Percentiles rank a stretch among this genome's conserved stretches.
Evolutionary conservation across 108 stramenopile genomes (phyloP).

Genomic region (Nitzschia inconspicua): DNA sequence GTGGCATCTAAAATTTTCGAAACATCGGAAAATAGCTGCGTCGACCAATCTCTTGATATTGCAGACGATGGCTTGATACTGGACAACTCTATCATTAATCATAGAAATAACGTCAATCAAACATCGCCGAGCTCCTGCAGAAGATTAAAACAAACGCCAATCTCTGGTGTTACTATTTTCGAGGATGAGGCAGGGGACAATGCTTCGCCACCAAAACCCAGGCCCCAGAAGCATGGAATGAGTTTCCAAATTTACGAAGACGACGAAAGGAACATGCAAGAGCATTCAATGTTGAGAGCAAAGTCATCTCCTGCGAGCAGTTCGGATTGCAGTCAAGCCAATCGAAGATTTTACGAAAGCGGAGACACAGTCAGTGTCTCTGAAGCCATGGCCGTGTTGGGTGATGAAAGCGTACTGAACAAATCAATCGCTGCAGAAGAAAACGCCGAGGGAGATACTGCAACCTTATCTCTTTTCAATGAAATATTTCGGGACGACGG

Average conservation of each 20-base stretch:
- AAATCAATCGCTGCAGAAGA: neutral
- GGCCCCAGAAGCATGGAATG: neutral
- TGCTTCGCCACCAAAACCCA: neutral
- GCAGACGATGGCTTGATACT: slow-evolving; percentile 13
- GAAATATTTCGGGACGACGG: slow-evolving; percentile 32
- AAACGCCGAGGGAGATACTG: slow-evolving; percentile 44
- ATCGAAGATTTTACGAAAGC: neutral
- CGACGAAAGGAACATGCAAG: neutral
- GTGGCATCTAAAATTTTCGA: slow-evolving; percentile 1
- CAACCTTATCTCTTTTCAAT: slow-evolving; percentile 49
- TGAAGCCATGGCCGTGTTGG: slow-evolving; percentile 12
- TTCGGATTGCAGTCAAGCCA: too few species aligned
- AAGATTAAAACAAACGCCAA: neutral
- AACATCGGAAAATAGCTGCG: neutral
- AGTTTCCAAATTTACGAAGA: slow-evolving; percentile 15
- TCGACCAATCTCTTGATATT: slow-evolving; percentile 19
- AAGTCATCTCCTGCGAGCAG: too few species aligned
- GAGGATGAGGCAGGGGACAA: slow-evolving; percentile 3
- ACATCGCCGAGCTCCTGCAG: too few species aligned
- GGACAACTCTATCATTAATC: slow-evolving; percentile 27
- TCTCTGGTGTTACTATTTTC: slow-evolving; percentile 10
- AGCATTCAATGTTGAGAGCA: too few species aligned
- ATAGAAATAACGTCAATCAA: too few species aligned
- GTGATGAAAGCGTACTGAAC: slow-evolving; percentile 4
- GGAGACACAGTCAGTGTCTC: slow-evolving; percentile 29